Evolutionary conservation across 1,284 basidiomycete species (phyloP), one percentile per base, ranked within the genome.

Genomic region (Pascua sp.): DNA sequence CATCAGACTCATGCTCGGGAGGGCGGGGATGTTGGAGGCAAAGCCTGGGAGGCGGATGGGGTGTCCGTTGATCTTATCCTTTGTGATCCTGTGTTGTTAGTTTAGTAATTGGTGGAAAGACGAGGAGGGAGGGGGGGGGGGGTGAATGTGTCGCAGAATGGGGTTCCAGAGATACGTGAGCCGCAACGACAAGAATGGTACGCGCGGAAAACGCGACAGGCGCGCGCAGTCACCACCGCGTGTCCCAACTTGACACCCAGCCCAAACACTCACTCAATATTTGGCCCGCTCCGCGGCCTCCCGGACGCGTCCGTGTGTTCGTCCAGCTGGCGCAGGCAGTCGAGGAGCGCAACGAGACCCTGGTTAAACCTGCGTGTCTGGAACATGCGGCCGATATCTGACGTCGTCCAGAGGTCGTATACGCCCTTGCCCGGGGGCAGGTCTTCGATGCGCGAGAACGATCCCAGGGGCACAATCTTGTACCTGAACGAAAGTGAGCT

Each of bases 291-390:
- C 24, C 24, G 24, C 24, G 24, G 24, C 24, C 24, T 3, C 24
- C 24, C 24, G 4, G 24, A 32, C 24, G 24, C 24, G 7, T 32
- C 24, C 24, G 24, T 32, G 24, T 32, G 24, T 53, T 95, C 92
- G 73, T 90, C 86, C 42, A 97, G 79, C 70, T 98, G 92, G 64
- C 91, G 86, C 44, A 98, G 80, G 71, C 94, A 97, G 62, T 97
- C 93, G 46, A 99, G 81, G 66, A 98, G 91, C 3, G 91, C 91
- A 5, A 95, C 90, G 87, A 98, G 95, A 2, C 89, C 96, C 63
- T 89, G 85, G 76, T 98, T 95, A 77, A 98, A 99, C 15, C 95
- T 84, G 32, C 95, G 84, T 69, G 96, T 96, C 72, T 98, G 94
- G 44, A 98, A 80, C 15, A 98, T 74, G 38, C 93, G 84, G 63